Conservation (phyloP, 371 early-diverging fungal species). For the Rhizopus delemar region DNA sequence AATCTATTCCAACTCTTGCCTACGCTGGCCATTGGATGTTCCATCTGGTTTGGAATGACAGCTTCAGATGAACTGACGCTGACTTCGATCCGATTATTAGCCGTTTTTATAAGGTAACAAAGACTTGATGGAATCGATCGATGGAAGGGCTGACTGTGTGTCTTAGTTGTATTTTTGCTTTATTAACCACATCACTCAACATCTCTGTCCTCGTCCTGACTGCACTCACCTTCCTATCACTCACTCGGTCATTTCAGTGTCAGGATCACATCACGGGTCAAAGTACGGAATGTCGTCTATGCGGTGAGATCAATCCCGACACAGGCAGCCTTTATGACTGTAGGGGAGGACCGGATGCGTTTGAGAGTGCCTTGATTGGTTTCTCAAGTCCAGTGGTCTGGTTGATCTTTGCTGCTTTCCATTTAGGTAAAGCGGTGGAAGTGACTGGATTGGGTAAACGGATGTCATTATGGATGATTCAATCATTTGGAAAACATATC, state of each 20-base stretch:
- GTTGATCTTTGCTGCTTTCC: conserved; percentile 74
- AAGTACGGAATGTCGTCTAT: conserved; percentile 55
- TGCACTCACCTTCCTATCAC: conserved; percentile 52
- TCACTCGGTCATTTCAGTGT: conserved; percentile 65
- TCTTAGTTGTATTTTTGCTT: conserved; percentile 58
- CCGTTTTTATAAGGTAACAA: conserved; percentile 48
- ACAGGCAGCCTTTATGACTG: conserved; percentile 46
- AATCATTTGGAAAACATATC: conserved; percentile 54
- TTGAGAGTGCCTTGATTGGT: conserved; percentile 57
- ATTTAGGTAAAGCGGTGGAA: conserved; percentile 68
- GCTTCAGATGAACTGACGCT: conserved; percentile 41
- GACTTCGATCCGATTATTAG: conserved; percentile 46
- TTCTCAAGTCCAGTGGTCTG: conserved; percentile 66
- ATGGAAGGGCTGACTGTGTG: not conserved
- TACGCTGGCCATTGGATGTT: conserved; percentile 31
- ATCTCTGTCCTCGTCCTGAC: conserved; percentile 58
- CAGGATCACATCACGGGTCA: conserved; percentile 46
- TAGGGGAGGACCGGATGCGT: conserved; percentile 56
- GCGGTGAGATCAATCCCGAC: conserved; percentile 40
- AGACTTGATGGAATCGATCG: not conserved
- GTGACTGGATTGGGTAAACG: conserved; percentile 61
- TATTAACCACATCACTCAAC: conserved; percentile 59
- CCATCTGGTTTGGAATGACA: conserved; percentile 45
- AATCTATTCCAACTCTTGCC: conserved; percentile 22
- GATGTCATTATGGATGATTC: conserved; percentile 57